phyloP scores from a whole-genome alignment of 2,329 filamentous ascomycete genomes.

The Huntiella moniliformis region DNA sequence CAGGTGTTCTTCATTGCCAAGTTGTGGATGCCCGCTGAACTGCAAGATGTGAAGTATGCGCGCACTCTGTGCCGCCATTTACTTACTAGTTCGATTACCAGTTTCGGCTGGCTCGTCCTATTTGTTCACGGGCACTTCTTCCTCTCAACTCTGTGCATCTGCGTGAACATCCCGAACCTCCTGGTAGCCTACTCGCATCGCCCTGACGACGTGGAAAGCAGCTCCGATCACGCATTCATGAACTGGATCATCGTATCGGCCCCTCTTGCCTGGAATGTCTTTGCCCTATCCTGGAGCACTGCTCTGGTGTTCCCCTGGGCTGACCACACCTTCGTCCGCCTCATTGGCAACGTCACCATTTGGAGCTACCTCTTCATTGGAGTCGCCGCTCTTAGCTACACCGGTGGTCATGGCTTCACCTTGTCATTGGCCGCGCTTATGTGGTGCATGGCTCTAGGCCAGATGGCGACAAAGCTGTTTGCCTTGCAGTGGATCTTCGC shows the following conservation, averaged over 20 bases:
- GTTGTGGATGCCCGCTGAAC: neutral
- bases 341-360: slow-evolving; percentile 73
- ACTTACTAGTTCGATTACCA: slow-evolving; percentile 27
- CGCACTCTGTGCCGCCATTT: no score
- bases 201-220: slow-evolving; percentile 28
- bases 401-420: slow-evolving; percentile 63
- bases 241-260: slow-evolving; percentile 58
- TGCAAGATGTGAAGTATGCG: no score
- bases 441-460: slow-evolving; percentile 57
- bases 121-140: slow-evolving; percentile 61
- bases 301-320: slow-evolving; percentile 61
- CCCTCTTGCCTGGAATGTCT: slow-evolving; percentile 67
- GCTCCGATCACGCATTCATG: no score
- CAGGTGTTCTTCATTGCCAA: slow-evolving; percentile 3
- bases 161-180: slow-evolving; percentile 71
- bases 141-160: slow-evolving; percentile 55
- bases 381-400: slow-evolving; percentile 52
- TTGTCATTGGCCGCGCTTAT: slow-evolving; percentile 57
- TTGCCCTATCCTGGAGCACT: slow-evolving; percentile 77
- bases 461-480: slow-evolving; percentile 53
- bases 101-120: slow-evolving; percentile 66
- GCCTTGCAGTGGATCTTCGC: slow-evolving; percentile 88
- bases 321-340: slow-evolving; percentile 46
- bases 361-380: slow-evolving; percentile 69
- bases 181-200: slow-evolving; percentile 65